Evolutionary conservation across 345 rosid genomes (phyloP).

Genomic region (Citrus australasica): DNA sequence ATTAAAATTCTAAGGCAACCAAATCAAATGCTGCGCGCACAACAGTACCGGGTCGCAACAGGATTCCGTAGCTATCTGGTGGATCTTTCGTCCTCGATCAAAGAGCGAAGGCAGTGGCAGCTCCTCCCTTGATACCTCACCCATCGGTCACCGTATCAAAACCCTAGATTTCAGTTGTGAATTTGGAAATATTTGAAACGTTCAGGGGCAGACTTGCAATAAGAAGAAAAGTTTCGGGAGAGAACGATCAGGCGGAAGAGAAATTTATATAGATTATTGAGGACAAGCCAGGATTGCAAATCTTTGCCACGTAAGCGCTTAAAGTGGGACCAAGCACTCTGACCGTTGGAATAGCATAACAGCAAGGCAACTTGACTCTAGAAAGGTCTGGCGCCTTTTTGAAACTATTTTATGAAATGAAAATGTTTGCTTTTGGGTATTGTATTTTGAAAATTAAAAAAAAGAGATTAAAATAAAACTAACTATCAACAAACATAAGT

Average conservation of each 20-base stretch:
- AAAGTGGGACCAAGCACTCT: too few species aligned
- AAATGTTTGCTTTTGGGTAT: too few species aligned
- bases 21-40: not conserved
- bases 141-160: conserved; percentile 23
- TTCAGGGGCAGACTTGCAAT: not conserved
- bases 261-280: not conserved
- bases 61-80: conserved; percentile 53
- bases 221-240: not conserved
- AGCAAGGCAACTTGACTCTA: too few species aligned
- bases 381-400: too few species aligned
- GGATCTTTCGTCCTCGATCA: conserved; percentile 77
- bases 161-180: not conserved
- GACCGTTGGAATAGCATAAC: too few species aligned
- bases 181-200: not conserved
- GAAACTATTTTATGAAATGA: too few species aligned
- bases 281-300: too few species aligned
- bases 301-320: too few species aligned
- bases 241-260: not conserved
- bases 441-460: too few species aligned
- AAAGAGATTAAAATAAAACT: too few species aligned
- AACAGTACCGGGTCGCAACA: conserved; percentile 54
- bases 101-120: conserved; percentile 66
- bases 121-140: conserved; percentile 52
- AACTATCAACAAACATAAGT: too few species aligned
- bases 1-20: not conserved